phyloP scores from a whole-genome alignment of 2,329 filamentous ascomycete genomes.

The Gaeumannomyces sp. region DNA sequence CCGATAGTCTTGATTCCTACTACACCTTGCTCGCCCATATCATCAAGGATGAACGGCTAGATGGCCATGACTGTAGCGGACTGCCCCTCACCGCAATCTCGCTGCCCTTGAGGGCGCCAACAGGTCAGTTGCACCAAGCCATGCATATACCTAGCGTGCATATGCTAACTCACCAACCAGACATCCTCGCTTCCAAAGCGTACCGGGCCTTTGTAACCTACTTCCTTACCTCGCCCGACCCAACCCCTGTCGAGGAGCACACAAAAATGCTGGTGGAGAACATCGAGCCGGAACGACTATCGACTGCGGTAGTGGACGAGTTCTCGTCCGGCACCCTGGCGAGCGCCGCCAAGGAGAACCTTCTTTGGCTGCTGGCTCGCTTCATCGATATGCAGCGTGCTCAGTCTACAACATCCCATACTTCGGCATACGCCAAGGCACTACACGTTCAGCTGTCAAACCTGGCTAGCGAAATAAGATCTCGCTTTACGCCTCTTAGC shows the following conservation, averaged over 20 bases:
- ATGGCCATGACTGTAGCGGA: neutral
- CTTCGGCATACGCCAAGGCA: conserved; percentile 40
- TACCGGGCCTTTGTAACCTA: conserved; percentile 32
- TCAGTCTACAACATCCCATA: conserved; percentile 27
- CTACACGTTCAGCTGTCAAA: conserved; percentile 48
- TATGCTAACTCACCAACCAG: neutral
- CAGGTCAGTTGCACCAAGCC: neutral
- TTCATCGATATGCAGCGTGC: conserved; percentile 52
- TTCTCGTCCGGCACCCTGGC: conserved; percentile 23
- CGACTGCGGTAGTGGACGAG: conserved; percentile 32
- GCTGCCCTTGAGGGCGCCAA: conserved; percentile 12
- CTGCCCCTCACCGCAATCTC: conserved; percentile 16
- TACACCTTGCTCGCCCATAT: conserved; percentile 16
- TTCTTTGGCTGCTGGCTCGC: conserved; percentile 61
- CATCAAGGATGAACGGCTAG: neutral
- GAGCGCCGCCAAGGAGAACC: conserved; percentile 30
- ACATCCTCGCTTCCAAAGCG: conserved; percentile 13
- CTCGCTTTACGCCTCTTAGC: conserved; percentile 6
- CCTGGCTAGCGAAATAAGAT: conserved; percentile 42
- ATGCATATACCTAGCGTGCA: neutral
- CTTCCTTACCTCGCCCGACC: conserved; percentile 30
- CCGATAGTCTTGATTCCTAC: conserved; percentile 17
- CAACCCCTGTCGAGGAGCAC: conserved; percentile 36
- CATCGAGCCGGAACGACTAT: conserved; percentile 35
- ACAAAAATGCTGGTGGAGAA: conserved; percentile 27